Base-by-base conservation (phyloP, 2,329 filamentous ascomycete genomes). In the Talaromyces sp. region DNA sequence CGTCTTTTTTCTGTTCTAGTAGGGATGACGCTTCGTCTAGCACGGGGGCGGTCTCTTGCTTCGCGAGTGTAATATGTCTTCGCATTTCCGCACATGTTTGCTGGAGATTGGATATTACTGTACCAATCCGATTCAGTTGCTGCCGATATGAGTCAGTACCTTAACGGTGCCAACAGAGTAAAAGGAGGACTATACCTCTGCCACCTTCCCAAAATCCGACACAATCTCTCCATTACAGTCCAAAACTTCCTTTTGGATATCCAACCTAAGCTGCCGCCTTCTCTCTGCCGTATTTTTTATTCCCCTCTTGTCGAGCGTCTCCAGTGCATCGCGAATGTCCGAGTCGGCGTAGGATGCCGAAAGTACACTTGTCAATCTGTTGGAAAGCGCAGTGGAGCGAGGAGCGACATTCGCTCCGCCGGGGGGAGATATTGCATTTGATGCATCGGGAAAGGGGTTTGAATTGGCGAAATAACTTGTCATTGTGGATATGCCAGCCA, bases 341-440 rank as follows among this genome's bases (percentile, higher is more conserved):
- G 91, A 84, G 77, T 98, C 95, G 7, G 93, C 90, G 78, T 97
- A 97, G 0, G 94, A 97, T 2, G 92, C 89, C 3, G 95, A 97
- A 58, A 98, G 85, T 47, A 98, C 90, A 67, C 87, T 89, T 27
- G 92, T 91, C 70, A 97, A 86, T 74, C 95, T 92, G 67, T 89
- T 90, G 8, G 91, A 88, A 37, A 98, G 82, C 8, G 92, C 90
- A 76, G 87, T 92, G 14, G 77, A 77, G 62, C 76, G 76, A 62
- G 77, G 74, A 16, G 69, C 65, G 52, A 50, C 50, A 54, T 63
- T 68, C 6, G 69, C 61, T 72, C 74, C 27, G 75, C 73, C 8
- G 73, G 64, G 27, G 9, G 67, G 71, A 7, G 73, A 73, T 6
- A 69, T 65, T 6, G 68, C 65, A 63, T 67, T 68, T 1, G 70